A percentile compares a stretch with the other conserved stretches of the same genome.
phyloP scores from a whole-genome alignment of 2,329 filamentous ascomycete species.

The Metarhizium brunneum region DNA sequence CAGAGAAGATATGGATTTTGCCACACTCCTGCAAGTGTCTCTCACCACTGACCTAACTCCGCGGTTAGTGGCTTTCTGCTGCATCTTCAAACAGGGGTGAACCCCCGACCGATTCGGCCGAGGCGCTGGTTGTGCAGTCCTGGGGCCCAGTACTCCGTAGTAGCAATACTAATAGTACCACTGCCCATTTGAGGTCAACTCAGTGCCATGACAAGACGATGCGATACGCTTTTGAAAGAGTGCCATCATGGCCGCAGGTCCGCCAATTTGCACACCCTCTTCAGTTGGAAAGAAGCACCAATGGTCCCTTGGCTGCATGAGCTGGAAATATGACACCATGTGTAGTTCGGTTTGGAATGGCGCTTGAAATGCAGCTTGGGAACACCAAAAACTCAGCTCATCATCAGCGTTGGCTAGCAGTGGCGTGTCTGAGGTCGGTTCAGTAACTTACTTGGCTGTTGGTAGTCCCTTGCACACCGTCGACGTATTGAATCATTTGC shows the following conservation, averaged over 20 bases:
- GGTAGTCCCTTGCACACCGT: background rate
- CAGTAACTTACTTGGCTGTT: background rate
- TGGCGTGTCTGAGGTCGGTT: background rate
- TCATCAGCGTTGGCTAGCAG: background rate
- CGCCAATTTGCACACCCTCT: background rate
- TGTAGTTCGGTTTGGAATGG: background rate
- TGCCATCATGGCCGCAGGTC: background rate
- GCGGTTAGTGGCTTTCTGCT: conserved; percentile 2
- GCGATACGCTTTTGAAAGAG: background rate
- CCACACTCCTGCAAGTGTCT: background rate
- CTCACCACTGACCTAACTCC: background rate
- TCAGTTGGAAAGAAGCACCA: background rate
- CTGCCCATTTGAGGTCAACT: background rate
- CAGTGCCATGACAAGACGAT: background rate
- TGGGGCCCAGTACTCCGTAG: background rate
- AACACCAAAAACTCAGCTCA: background rate
- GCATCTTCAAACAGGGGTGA: conserved; percentile 1
- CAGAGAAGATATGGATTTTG: background rate
- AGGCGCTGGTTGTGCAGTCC: conserved; percentile 1
- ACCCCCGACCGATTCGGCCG: conserved; percentile 7
- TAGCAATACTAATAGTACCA: background rate
- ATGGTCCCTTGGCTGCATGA: background rate
- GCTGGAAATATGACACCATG: background rate
- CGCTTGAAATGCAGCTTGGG: background rate
- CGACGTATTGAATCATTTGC: background rate